Evolutionary conservation across 257 asterid species (phyloP), one percentile per base, ranked within the genome.

Genomic region (Nicotiana otophora): DNA sequence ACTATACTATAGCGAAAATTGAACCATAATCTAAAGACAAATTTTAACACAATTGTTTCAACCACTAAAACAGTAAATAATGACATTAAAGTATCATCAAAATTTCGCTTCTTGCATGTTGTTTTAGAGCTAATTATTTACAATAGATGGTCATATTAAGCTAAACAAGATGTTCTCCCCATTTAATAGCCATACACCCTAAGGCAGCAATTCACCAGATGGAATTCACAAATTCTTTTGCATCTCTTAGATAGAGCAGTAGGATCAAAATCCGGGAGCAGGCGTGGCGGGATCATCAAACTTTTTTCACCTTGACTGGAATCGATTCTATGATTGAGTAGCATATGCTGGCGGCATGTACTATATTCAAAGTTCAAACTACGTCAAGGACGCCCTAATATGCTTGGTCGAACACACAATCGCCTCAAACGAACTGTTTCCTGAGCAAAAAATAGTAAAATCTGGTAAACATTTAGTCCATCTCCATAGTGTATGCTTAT

Each of bases 341-440:
- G 77, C 55, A 67, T 67, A 34, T 17, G 55, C 53, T 67, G 8
- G 14, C 7, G 4, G n/a, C 54, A 12, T 36, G 30, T 36, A n/a
- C 17, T 5, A 69, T 9, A 36, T 36, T 69, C 77, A n/a, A 39
- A 69, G 54, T 34, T 39, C 60, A 42, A 69, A 70, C 5, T 36
- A 26, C 53, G 26, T 42, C 80, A 74, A 14, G 54, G 19, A 36
- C 51, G 81, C 66, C 81, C 84, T 64, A 87, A 75, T 76, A 80
- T 55, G 87, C 81, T 84, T 66, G 99, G 98, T 81, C 95, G 92
- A 86, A 84, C 89, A 83, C 99, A 96, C 75, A 96, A 81, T 85
- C 96, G 93, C 90, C 89, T 87, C 90, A 96, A 84, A 69, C 90
- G 91, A 66, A 96, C 98, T 74, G 61, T 91, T 83, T 94, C 99